Evolutionary conservation across 495 filamentous ascomycete genomes (phyloP).

Genomic region (Penicillium canescens): DNA sequence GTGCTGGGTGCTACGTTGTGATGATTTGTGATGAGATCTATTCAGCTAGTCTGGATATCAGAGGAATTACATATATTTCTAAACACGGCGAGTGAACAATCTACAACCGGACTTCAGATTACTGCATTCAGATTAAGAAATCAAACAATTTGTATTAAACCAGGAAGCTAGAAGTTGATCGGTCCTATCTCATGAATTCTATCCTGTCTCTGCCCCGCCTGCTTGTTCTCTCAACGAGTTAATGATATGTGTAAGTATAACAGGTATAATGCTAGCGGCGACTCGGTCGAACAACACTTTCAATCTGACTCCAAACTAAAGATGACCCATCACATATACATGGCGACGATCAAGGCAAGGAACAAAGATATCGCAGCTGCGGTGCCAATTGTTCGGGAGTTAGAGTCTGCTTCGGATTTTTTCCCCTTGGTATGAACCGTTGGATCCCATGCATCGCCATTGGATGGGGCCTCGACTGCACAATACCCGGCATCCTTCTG

Average conservation of each 20-base stretch:
- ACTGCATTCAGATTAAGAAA: not conserved
- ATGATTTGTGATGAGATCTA: not conserved
- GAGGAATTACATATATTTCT: not conserved
- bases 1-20: not conserved
- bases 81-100: too few relatives aligned
- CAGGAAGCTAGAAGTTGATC: not conserved
- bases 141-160: not conserved
- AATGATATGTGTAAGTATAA: conserved; percentile 15
- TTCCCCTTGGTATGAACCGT: conserved; percentile 4
- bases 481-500: conserved; percentile 51
- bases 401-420: conserved; percentile 22
- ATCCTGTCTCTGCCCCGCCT: not conserved
- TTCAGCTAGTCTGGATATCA: conserved; percentile 3
- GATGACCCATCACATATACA: conserved; percentile 22
- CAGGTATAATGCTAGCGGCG: not conserved
- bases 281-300: not conserved
- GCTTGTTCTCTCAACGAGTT: not conserved
- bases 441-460: conserved; percentile 28
- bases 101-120: too few relatives aligned
- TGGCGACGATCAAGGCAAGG: conserved; percentile 25
- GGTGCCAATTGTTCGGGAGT: conserved; percentile 16
- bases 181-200: not conserved
- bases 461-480: conserved; percentile 21
- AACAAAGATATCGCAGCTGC: conserved; percentile 25
- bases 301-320: conserved; percentile 1